Evolutionary conservation across 371 early-diverging fungal species (phyloP).

Genomic region (Actinomortierella ambigua): DNA sequence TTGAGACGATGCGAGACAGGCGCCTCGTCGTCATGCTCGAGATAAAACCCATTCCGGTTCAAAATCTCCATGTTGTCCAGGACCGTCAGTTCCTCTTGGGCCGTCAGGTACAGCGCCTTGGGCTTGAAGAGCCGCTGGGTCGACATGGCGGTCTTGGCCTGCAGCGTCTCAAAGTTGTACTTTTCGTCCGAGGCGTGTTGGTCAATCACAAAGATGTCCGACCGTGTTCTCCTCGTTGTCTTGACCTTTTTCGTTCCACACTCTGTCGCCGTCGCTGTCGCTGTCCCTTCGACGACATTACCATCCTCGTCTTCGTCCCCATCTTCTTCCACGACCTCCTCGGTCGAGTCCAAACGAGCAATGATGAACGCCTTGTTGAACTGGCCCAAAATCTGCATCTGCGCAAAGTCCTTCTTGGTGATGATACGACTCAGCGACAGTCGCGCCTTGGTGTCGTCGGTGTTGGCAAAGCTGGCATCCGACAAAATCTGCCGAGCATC

Average conservation of each 20-base stretch:
- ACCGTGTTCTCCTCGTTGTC: constrained; percentile 5
- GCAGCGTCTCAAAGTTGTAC: constrained; percentile 90
- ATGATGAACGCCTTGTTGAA: constrained; percentile 99
- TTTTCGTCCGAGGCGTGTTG: constrained; percentile 99
- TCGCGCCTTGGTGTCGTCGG: constrained; percentile 57
- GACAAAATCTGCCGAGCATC: constrained; percentile 13
- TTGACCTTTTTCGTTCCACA: too few relatives aligned
- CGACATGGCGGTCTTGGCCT: constrained; percentile 60
- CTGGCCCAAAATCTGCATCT: constrained; percentile 94
- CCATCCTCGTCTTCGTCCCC: background rate
- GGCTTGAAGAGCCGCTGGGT: constrained; percentile 76
- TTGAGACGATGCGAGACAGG: constrained; percentile 66
- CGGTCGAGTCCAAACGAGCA: constrained; percentile 54
- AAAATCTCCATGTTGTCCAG: constrained; percentile 77
- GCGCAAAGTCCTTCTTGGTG: constrained; percentile 79
- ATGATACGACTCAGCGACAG: constrained; percentile 66
- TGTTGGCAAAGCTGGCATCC: constrained; percentile 51
- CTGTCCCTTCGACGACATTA: too few relatives aligned
- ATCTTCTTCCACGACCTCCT: constrained; percentile 7
- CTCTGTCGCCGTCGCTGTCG: too few relatives aligned
- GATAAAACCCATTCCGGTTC: constrained; percentile 80
- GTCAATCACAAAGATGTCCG: constrained; percentile 93
- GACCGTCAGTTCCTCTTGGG: constrained; percentile 80
- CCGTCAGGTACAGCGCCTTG: constrained; percentile 67
- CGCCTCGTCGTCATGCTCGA: constrained; percentile 60